These are phyloP conservation scores for Cryomyces minteri DNA, from an alignment of 495 filamentous ascomycete species.

Conservation along the genomic window DNA sequence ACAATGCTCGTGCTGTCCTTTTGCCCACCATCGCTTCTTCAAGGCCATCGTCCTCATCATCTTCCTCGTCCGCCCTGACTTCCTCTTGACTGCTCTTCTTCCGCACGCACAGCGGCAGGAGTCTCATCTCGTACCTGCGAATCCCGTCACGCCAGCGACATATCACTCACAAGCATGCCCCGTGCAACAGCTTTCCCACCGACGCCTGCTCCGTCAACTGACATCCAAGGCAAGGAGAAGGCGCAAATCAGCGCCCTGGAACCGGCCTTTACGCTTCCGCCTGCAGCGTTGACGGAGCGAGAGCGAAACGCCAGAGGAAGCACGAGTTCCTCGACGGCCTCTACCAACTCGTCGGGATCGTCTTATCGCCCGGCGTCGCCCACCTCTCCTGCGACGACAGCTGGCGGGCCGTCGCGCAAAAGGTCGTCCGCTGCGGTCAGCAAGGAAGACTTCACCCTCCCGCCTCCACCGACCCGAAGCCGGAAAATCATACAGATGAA, in stretches of 20 bases:
- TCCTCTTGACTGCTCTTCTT: no score
- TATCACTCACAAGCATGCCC: conserved; percentile 39
- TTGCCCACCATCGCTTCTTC: no score
- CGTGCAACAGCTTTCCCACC: conserved; percentile 35
- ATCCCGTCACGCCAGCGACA: conserved; percentile 19
- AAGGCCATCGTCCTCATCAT: no score
- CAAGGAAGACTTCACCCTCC: conserved; percentile 51
- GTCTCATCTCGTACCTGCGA: not conserved
- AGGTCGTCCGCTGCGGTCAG: conserved; percentile 28
- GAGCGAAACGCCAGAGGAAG: conserved; percentile 8
- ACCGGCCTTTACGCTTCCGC: conserved; percentile 59
- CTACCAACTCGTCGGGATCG: conserved; percentile 25
- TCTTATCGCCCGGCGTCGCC: conserved; percentile 37
- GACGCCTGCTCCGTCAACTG: conserved; percentile 70
- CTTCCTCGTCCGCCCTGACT: no score
- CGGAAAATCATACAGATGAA: conserved; percentile 99
- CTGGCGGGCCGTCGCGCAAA: conserved; percentile 21
- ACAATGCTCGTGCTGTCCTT: no score
- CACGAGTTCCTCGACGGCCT: conserved; percentile 24
- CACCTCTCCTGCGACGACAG: conserved; percentile 34
- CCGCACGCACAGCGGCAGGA: no score
- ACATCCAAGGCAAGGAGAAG: conserved; percentile 62
- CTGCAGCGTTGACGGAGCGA: conserved; percentile 45
- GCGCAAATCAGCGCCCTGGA: conserved; percentile 32
- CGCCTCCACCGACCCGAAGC: conserved; percentile 78